Evolutionary conservation across 306 rosid species (phyloP).

Genomic region (Sphenostylis stenocarpa): DNA sequence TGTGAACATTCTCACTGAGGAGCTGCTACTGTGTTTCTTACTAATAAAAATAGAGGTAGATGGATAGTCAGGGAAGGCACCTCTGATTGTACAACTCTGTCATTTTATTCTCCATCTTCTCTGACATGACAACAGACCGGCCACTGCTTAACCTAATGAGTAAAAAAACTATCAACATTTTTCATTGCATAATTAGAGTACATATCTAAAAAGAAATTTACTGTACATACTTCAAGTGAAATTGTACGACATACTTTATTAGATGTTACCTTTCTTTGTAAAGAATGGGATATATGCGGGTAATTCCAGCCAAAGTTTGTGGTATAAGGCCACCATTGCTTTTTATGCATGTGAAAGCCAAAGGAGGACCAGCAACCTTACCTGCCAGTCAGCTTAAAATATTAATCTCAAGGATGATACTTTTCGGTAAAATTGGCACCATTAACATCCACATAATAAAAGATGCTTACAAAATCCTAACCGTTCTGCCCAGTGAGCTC

Average conservation of each 20-base stretch:
- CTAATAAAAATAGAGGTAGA: slow-evolving; percentile 16
- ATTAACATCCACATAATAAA: slow-evolving; percentile 19
- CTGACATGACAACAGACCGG: slow-evolving; percentile 73
- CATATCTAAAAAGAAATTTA: slow-evolving; percentile 15
- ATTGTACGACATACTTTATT: slow-evolving; percentile 7
- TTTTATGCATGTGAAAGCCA: slow-evolving; percentile 86
- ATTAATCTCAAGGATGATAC: slow-evolving; percentile 27
- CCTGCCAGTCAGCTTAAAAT: slow-evolving; percentile 49
- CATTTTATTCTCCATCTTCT: slow-evolving; percentile 69
- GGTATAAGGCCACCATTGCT: slow-evolving; percentile 78
- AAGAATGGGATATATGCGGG: slow-evolving; percentile 79
- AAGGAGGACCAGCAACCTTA: slow-evolving; percentile 66
- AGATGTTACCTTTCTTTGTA: slow-evolving; percentile 76
- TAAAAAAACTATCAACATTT: slow-evolving; percentile 14
- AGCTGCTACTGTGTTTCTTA: background rate
- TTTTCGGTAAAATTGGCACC: slow-evolving; percentile 18
- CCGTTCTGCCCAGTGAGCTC: slow-evolving; percentile 86
- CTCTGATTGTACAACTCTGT: slow-evolving; percentile 64
- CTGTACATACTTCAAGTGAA: slow-evolving; percentile 13
- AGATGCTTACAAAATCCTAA: slow-evolving; percentile 81
- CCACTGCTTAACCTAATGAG: slow-evolving; percentile 68
- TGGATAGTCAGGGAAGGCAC: slow-evolving; percentile 44
- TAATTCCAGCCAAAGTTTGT: slow-evolving; percentile 75
- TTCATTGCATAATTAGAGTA: slow-evolving; percentile 26
- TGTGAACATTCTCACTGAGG: background rate